Evolutionary conservation across 1,284 basidiomycete species (phyloP).

Genomic region (Sphagnurus paluster): DNA sequence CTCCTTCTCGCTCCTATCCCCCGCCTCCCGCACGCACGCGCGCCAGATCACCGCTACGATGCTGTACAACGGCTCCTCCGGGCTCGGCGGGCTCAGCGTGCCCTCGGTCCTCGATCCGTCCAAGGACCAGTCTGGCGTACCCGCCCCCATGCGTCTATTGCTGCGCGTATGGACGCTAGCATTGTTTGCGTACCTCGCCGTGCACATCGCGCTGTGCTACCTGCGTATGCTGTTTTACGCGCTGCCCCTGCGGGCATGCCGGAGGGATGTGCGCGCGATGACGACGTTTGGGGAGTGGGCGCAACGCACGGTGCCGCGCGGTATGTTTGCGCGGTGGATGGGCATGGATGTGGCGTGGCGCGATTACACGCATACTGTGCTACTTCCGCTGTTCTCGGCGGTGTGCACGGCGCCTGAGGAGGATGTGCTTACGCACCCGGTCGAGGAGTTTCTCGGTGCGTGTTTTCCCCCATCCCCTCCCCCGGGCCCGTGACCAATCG

Average conservation of each 20-base stretch:
- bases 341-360: conserved; percentile 51
- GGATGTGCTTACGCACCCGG: conserved; percentile 53
- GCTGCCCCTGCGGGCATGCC: conserved; percentile 46
- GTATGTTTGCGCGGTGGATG: conserved; percentile 35
- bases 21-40: conserved; percentile 19
- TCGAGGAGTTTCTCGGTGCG: conserved; percentile 63
- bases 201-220: conserved; percentile 52
- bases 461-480: background rate
- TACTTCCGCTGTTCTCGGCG: conserved; percentile 70
- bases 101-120: conserved; percentile 38
- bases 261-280: conserved; percentile 27
- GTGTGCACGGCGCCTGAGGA: conserved; percentile 62
- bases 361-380: conserved; percentile 51
- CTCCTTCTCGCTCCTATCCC: conserved; percentile 58
- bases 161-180: conserved; percentile 28
- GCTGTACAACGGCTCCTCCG: conserved; percentile 68
- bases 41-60: conserved; percentile 46
- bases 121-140: conserved; percentile 14
- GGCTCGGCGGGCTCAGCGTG: conserved; percentile 51
- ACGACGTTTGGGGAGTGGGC: conserved; percentile 54
- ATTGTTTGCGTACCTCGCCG: conserved; percentile 33
- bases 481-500: conserved; percentile 1
- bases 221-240: conserved; percentile 53
- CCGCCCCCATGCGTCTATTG: conserved; percentile 19
- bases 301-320: conserved; percentile 37